A percentile compares a stretch with the other conserved stretches of the same genome.
Evolutionary conservation across 331 rosid genomes (phyloP).

Genomic region (Quercus phellos): DNA sequence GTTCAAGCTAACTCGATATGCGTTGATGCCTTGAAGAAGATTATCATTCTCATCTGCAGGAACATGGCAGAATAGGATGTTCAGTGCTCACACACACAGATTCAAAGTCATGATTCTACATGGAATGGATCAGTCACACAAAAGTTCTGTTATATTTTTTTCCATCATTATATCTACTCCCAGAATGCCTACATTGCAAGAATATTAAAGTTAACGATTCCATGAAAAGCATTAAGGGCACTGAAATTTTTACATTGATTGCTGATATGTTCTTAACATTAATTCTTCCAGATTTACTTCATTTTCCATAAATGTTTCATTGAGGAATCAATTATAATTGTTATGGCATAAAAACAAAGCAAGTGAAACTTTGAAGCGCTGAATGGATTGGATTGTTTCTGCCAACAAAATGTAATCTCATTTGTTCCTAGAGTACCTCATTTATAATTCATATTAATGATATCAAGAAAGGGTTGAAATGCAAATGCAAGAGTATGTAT

Average conservation of each 20-base stretch:
- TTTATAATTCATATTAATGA: neutral
- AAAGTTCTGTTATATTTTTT: neutral
- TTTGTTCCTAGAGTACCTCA: neutral
- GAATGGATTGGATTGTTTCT: neutral
- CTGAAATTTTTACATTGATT: neutral
- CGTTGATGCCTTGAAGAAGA: constrained; percentile 68
- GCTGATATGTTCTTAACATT: neutral
- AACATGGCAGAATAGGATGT: constrained; percentile 7
- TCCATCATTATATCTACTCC: neutral
- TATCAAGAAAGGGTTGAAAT: neutral
- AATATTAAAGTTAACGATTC: neutral
- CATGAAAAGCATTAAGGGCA: neutral
- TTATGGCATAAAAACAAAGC: neutral
- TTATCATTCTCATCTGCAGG: constrained; percentile 56
- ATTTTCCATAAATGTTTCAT: neutral
- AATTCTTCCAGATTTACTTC: neutral
- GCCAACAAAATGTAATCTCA: no score
- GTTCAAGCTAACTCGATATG: constrained; percentile 53
- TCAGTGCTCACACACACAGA: constrained; percentile 14
- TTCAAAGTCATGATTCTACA: neutral
- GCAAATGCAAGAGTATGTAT: neutral
- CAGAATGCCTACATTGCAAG: neutral
- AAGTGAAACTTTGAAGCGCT: neutral
- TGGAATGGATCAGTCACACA: neutral
- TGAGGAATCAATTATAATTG: neutral